Percentiles rank a stretch among this genome's conserved stretches.
phyloP scores from a whole-genome alignment of 2,329 filamentous ascomycete genomes.

The Neonectria sp. region DNA sequence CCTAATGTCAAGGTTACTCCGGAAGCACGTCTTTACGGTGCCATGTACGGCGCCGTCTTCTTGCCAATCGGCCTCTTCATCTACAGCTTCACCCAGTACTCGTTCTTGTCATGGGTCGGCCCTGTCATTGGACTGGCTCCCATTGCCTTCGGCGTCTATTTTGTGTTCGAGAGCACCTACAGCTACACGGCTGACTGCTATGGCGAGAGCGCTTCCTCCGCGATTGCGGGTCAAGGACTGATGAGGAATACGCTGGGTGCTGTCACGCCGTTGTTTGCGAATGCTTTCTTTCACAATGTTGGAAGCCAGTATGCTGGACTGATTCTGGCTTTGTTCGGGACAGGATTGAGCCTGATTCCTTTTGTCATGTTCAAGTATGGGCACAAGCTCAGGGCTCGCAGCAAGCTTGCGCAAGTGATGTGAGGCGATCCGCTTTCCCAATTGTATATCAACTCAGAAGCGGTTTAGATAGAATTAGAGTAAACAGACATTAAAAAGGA shows the following conservation, averaged over 20 bases:
- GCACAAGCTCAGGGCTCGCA: slow-evolving; percentile 38
- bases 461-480: neutral
- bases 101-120: slow-evolving; percentile 37
- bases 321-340: slow-evolving; percentile 39
- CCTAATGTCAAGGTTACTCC: slow-evolving; percentile 40
- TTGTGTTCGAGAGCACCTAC: slow-evolving; percentile 42
- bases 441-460: neutral
- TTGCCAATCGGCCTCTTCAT: slow-evolving; percentile 41
- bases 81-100: slow-evolving; percentile 42
- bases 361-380: slow-evolving; percentile 43
- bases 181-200: slow-evolving; percentile 43
- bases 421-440: slow-evolving; percentile 1
- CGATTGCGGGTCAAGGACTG: slow-evolving; percentile 40
- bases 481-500: neutral
- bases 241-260: slow-evolving; percentile 42
- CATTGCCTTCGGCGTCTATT: slow-evolving; percentile 42
- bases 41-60: slow-evolving; percentile 43
- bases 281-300: slow-evolving; percentile 41
- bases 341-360: slow-evolving; percentile 37
- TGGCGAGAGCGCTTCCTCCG: slow-evolving; percentile 40
- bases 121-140: slow-evolving; percentile 38
- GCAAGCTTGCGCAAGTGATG: slow-evolving; percentile 41
- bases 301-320: slow-evolving; percentile 42
- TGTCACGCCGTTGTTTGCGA: slow-evolving; percentile 40
- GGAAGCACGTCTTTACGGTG: slow-evolving; percentile 40